phyloP scores from a whole-genome alignment of 495 filamentous ascomycete genomes.

The Podospora pseudocomata region DNA sequence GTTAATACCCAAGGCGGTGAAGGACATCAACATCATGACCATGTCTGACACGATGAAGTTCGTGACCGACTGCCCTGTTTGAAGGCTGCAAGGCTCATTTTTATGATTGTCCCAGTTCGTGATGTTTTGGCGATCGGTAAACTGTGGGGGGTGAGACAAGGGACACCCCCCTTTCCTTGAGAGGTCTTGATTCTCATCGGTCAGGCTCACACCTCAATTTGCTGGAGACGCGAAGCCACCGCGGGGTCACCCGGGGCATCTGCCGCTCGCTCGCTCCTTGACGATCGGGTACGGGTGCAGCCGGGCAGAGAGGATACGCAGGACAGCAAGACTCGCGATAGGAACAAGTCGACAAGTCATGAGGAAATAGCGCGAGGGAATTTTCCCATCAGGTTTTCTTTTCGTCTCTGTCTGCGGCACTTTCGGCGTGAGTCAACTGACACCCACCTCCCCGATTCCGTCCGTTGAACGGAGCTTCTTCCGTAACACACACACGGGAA shows the following conservation, averaged over 20 bases:
- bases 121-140: not conserved
- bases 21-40: not conserved
- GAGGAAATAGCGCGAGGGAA: not conserved
- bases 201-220: not conserved
- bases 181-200: not conserved
- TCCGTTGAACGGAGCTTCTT: not conserved
- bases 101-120: not conserved
- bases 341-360: not conserved
- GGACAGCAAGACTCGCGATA: not conserved
- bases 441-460: not conserved
- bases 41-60: not conserved
- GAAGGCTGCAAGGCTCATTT: not conserved
- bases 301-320: not conserved
- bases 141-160: not conserved
- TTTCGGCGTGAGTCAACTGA: constrained; percentile 13
- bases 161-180: not conserved
- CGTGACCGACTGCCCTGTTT: not conserved
- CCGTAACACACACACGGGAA: not conserved
- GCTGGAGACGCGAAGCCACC: not conserved
- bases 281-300: not conserved
- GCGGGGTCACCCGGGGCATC: not conserved
- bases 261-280: not conserved
- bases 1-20: not conserved
- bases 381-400: not conserved
- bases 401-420: constrained; percentile 1